These are phyloP conservation scores for Corchorus olitorius DNA, from an alignment of 345 rosid species.

Conservation along the genomic window DNA sequence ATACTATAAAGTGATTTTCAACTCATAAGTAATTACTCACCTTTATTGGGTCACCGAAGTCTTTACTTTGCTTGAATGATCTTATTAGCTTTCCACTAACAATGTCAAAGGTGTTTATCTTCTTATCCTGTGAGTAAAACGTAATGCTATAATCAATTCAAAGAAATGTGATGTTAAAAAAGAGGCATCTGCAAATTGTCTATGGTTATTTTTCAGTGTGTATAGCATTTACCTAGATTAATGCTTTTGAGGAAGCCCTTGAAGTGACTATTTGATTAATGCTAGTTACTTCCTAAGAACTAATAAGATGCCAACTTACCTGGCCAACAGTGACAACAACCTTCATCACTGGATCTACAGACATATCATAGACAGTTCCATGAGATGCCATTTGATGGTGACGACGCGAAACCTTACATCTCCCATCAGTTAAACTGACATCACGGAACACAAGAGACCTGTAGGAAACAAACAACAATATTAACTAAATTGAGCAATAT, in stretches of 20 bases:
- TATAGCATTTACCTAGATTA: neutral
- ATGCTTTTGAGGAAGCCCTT: constrained; percentile 14
- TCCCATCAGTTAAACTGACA: constrained; percentile 39
- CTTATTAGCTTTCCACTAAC: constrained; percentile 65
- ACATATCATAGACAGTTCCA: constrained; percentile 85
- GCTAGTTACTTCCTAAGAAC: constrained; percentile 8
- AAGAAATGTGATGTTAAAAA: constrained; percentile 9
- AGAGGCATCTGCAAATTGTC: constrained; percentile 10
- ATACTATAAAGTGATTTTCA: neutral
- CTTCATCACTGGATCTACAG: constrained; percentile 60
- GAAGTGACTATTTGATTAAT: neutral
- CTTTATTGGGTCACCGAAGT: constrained; percentile 78
- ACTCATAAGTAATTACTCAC: constrained; percentile 37
- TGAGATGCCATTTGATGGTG: constrained; percentile 67
- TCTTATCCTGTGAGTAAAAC: constrained; percentile 61
- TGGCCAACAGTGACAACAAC: constrained; percentile 79
- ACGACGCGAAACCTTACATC: constrained; percentile 49
- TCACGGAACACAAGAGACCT: constrained; percentile 74
- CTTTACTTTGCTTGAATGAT: constrained; percentile 74
- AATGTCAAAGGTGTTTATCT: constrained; percentile 62
- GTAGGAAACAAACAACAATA: constrained; percentile 24
- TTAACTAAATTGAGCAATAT: constrained; percentile 5
- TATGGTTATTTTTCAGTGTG: neutral
- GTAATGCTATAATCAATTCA: constrained; percentile 22
- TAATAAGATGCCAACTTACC: constrained; percentile 40